Evolutionary conservation across 306 rosid species (phyloP), one percentile per base, ranked within the genome.

Genomic region (Sesbania bispinosa): DNA sequence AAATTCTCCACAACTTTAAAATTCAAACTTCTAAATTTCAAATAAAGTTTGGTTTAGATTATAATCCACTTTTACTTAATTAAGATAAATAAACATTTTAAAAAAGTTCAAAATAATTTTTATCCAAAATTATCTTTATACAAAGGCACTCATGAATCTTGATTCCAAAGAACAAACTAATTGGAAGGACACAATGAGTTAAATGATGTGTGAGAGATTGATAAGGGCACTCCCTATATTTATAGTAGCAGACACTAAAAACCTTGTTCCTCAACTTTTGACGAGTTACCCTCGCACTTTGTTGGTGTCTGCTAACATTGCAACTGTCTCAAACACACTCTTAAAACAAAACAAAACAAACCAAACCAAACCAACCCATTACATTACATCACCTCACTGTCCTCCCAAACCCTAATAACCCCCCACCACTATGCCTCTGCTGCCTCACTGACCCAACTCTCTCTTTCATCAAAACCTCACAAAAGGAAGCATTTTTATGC

Each of bases 341-440:
- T n/a, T n/a, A n/a, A n/a, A n/a, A 58, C 74, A 53, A 64, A 26
- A 5, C 7, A 45, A 54, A 13, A 30, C 46, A 15, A 5, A 20
- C 10, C 11, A n/a, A 0, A 51, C 14, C 23, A 16, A 63, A 6
- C 72, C 6, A 21, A 19, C 75, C 14, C 63, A 16, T 35, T 35
- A 20, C 67, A 3, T 47, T 54, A 41, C 61, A 4, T 10, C 10
- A 43, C 59, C 57, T 59, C 69, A 53, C 79, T 70, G 16, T 51
- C 69, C 74, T 16, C 62, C 14, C 60, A 63, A 87, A 89, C 93
- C 91, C 91, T 84, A 88, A 54, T 61, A 21, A 6, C 43, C 45
- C 48, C 38, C 50, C 38, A 5, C 24, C 43, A 36, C 38, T 26
- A 1, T 18, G 4, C 39, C 20, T 3, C 51, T 32, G 1, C 43